phyloP scores from a whole-genome alignment of 257 asterid species.

The Gentiana straminea region DNA sequence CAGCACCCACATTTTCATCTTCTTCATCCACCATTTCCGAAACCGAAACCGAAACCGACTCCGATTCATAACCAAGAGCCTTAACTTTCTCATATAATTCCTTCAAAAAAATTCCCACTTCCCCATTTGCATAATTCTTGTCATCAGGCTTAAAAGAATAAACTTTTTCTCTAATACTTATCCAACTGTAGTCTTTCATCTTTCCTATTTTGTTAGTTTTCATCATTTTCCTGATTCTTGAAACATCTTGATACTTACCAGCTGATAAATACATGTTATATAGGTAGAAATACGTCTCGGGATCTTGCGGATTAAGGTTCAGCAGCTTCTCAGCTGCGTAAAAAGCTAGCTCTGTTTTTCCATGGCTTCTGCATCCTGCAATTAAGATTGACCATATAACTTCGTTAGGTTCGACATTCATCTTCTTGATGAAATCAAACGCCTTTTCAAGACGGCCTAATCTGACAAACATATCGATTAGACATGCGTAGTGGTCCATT shows the following conservation, averaged over 20 bases:
- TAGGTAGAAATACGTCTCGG: constrained; percentile 51
- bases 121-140: constrained; percentile 19
- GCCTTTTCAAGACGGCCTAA: constrained; percentile 71
- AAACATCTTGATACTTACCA: constrained; percentile 65
- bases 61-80: constrained; percentile 35
- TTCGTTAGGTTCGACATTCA: constrained; percentile 48
- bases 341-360: constrained; percentile 50
- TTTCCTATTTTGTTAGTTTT: constrained; percentile 48
- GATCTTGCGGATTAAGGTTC: constrained; percentile 51
- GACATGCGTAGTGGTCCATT: constrained; percentile 72
- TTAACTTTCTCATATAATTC: constrained; percentile 40
- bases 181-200: constrained; percentile 73
- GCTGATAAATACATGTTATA: constrained; percentile 67
- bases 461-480: constrained; percentile 73
- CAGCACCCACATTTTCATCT: constrained; percentile 14
- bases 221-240: constrained; percentile 67
- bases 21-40: constrained; percentile 22
- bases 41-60: constrained; percentile 16
- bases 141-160: constrained; percentile 44
- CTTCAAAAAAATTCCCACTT: constrained; percentile 25
- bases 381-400: constrained; percentile 74
- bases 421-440: constrained; percentile 46
- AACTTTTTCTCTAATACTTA: constrained; percentile 56
- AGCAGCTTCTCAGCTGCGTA: constrained; percentile 74
- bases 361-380: constrained; percentile 81